Percentiles rank a stretch among this genome's conserved stretches.
These are phyloP conservation scores for Pontederia paniculata DNA, from an alignment of 176 grass and related monocot species.

Conservation along the genomic window DNA sequence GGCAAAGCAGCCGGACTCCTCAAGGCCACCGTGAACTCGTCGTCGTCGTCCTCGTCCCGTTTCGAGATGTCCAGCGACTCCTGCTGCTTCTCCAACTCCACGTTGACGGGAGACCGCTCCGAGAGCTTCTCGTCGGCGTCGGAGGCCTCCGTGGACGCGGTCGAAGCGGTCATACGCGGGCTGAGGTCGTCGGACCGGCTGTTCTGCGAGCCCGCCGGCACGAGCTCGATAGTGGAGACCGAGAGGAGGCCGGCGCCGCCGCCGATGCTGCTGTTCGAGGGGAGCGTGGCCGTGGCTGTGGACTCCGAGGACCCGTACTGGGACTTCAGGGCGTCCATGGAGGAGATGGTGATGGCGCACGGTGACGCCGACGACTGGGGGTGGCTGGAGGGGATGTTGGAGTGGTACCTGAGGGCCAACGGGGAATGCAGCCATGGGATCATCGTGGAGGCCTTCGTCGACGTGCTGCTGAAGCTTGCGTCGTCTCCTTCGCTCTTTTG, in stretches of 20 bases:
- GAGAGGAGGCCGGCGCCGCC: background rate
- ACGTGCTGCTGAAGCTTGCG: conserved; percentile 45
- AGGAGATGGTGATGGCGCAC: conserved; percentile 64
- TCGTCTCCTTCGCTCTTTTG: conserved; percentile 15
- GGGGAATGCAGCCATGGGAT: conserved; percentile 54
- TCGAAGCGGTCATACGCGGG: conserved; percentile 26
- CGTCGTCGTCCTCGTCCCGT: conserved; percentile 26
- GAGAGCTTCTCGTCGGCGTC: conserved; percentile 18
- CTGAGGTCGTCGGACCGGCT: conserved; percentile 44
- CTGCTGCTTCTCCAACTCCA: conserved; percentile 15
- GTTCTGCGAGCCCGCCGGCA: conserved; percentile 35
- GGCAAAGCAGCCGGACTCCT: background rate
- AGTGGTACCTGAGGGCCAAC: conserved; percentile 72
- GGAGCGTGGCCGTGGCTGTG: conserved; percentile 39
- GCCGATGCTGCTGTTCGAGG: conserved; percentile 18
- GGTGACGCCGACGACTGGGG: conserved; percentile 46
- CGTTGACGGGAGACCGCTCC: background rate
- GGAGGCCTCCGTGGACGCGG: background rate
- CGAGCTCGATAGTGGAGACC: conserved; percentile 34
- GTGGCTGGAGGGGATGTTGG: conserved; percentile 81
- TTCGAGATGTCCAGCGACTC: conserved; percentile 5
- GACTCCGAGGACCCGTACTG: conserved; percentile 48
- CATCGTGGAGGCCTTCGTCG: conserved; percentile 69
- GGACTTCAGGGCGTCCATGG: conserved; percentile 77
- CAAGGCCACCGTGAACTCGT: conserved; percentile 17